Base-by-base conservation (phyloP, 352 stramenopile genomes). In the Globisporangium carolinianum region DNA sequence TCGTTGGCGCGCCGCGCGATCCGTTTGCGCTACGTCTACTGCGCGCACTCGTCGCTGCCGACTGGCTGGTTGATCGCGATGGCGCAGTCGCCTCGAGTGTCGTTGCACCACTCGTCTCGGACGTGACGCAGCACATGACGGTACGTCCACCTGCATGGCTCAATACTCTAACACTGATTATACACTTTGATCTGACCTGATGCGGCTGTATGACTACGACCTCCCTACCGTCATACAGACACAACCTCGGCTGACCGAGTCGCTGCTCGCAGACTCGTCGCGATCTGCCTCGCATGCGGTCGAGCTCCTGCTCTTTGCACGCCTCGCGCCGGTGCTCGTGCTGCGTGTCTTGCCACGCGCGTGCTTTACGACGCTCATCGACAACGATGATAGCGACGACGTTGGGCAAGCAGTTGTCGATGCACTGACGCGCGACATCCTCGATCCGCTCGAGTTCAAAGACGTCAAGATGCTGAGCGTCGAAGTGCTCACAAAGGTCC, bases 361-460 rank as follows among this genome's bases (percentile, higher is more conserved):
- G 5, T 51, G 45, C 4, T 73, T 83, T 24, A 48, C 53, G 6
- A 57, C 35, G 6, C 10, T 61, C 24, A 35, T 36, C 15, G 38
- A 46, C 7, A 8, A 35, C 11, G 1, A 52, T 18, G 36, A 51
- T n/a, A 52, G n/a, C 12, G 52, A 32, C 15, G 45, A 12, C n/a
- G 24, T 32, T 32, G 24, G 24, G 24, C 24, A 32, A 32, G 24
- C 24, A 32, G 24, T 32, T 3, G 24, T 32, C 24, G 68, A 83
- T 15, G 51, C 75, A 5, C 53, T 75, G 36, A 68, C 67, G 11
- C 65, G 74, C 4, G 71, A 79, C 36, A 47, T 80, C 3, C 58
- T 85, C 15, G 73, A 89, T 52, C 75, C 79, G 6, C 61, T 91
- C 48, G 81, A 91, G 64, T 91, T 81, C 56, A 91, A 91, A 58